These are phyloP conservation scores for Podochytrium sp. DNA, from an alignment of 192 early-diverging fungal genomes.

Conservation along the genomic window DNA sequence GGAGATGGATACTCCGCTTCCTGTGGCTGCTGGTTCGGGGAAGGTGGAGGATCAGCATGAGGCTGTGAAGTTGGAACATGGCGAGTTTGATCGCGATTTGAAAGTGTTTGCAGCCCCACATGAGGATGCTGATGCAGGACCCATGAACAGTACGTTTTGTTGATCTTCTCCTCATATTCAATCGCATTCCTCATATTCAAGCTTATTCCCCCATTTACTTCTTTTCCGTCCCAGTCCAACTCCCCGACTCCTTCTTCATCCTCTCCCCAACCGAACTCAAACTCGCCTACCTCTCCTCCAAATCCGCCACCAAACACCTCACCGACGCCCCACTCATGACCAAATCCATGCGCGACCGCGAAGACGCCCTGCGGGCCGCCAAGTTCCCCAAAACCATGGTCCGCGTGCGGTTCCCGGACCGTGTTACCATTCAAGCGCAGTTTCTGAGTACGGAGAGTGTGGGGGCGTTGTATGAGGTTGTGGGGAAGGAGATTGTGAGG, in stretches of 20 bases:
- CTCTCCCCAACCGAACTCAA: conserved; percentile 72
- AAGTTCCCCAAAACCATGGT: conserved; percentile 80
- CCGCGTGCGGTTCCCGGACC: conserved; percentile 85
- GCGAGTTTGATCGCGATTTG: conserved; percentile 19
- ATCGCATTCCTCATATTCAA: background rate
- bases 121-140: conserved; percentile 23
- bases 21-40: background rate
- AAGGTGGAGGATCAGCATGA: background rate
- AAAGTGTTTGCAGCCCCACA: conserved; percentile 58
- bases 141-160: conserved; percentile 23
- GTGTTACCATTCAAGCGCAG: conserved; percentile 70
- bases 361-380: conserved; percentile 59
- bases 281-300: conserved; percentile 52
- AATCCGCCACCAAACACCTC: conserved; percentile 47
- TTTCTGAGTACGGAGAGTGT: conserved; percentile 72
- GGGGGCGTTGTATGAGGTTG: conserved; percentile 30
- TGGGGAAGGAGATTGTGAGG: background rate
- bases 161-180: background rate
- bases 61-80: background rate
- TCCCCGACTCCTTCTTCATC: conserved; percentile 90
- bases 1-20: background rate
- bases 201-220: background rate
- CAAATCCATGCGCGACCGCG: conserved; percentile 72
- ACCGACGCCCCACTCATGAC: conserved; percentile 77
- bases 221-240: conserved; percentile 61